Evolutionary conservation across 1,284 basidiomycete genomes (phyloP), one percentile per base, ranked within the genome.

Genomic region (Cryptococcus neoformans): DNA sequence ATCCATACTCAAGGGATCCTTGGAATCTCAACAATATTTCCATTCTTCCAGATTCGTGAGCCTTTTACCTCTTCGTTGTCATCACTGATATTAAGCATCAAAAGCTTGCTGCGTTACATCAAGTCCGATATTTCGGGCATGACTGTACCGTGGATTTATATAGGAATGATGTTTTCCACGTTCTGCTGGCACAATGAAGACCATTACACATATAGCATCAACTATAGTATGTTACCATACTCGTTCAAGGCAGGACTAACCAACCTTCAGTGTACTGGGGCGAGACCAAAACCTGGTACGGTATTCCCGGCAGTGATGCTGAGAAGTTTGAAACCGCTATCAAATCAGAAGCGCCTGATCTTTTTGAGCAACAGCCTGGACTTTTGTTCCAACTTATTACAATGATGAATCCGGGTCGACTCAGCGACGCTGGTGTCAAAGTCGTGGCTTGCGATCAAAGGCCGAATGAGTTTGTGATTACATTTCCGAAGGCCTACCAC

Each of bases 141-240:
- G 96, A 99, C 96, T 0, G 92, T 98, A 4, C 96, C 96, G 6
- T 99, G 96, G 96, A 96, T 94, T 54, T 99, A 99, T 76, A 92
- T 99, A 57, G 96, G 96, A 51, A 99, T 99, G 95, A 84, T 94
- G 47, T 98, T 99, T 77, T 97, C 94, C 9, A 95, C 96, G 1
- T 99, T 99, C 78, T 98, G 95, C 77, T 99, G 96, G 96, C 96
- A 99, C 79, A 99, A 99, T 74, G 96, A 99, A 86, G 96, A 99
- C 79, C 96, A 99, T 79, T 96, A 95, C 77, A 98, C 94, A 10
- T 98, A 96, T 77, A 92, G 90, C 72, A 85, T 94, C 68, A 95
- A 95, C 75, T 94, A 87, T 78, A 93, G 91, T 93, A 76, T 74
- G 89, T 80, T 12, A 42, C 16, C 7, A 28, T 47, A 14, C 45